A percentile compares a stretch with the other conserved stretches of the same genome.
Conservation (phyloP, 2,329 filamentous ascomycete genomes). For the Penicillium polonicum region DNA sequence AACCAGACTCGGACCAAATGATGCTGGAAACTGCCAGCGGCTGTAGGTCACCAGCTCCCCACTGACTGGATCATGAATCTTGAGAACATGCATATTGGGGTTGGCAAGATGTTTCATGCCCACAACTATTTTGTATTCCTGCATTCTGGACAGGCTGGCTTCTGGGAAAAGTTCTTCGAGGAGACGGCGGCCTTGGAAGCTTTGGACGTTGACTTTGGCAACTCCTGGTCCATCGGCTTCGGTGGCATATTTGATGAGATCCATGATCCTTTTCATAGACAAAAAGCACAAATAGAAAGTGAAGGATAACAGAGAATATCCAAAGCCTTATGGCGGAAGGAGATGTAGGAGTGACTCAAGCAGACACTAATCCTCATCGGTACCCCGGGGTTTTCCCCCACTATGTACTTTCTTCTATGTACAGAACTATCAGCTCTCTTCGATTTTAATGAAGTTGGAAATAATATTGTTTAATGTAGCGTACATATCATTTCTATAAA, state of each 20-base stretch:
- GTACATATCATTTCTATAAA: neutral
- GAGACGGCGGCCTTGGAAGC: constrained; percentile 44
- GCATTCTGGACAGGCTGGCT: constrained; percentile 22
- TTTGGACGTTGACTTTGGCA: constrained; percentile 47
- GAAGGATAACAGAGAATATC: neutral
- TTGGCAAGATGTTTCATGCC: constrained; percentile 44
- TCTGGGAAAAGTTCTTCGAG: constrained; percentile 44
- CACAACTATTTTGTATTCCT: constrained; percentile 38
- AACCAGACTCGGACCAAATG: constrained; percentile 26
- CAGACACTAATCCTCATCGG: neutral
- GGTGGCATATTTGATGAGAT: constrained; percentile 41
- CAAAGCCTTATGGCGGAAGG: neutral
- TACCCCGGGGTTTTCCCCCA: neutral
- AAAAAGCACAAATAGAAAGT: neutral
- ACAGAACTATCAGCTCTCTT: neutral
- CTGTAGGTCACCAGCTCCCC: constrained; percentile 46
- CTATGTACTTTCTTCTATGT: neutral
- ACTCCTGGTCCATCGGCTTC: constrained; percentile 44
- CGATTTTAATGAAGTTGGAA: neutral
- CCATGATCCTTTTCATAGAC: neutral
- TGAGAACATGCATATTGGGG: constrained; percentile 42
- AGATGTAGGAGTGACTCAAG: neutral
- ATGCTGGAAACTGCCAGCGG: constrained; percentile 47
- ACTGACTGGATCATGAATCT: constrained; percentile 39
- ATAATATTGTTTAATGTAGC: neutral